These are phyloP conservation scores for Ascochyta pisi DNA, from an alignment of 2,329 filamentous ascomycete genomes.

Conservation along the genomic window DNA sequence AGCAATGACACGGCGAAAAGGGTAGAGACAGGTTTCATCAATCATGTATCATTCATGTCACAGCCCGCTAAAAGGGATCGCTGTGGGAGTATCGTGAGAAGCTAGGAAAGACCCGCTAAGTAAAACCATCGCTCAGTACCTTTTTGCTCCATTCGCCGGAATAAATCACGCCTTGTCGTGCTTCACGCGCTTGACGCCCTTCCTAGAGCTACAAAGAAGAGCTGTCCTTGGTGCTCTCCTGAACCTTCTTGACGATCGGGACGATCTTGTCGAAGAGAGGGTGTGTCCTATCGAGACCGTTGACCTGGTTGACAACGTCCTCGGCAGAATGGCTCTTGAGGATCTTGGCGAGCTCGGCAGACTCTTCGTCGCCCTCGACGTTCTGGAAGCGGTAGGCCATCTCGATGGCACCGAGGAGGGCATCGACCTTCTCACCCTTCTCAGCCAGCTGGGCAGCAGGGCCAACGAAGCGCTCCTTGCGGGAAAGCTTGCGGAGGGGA, in stretches of 20 bases:
- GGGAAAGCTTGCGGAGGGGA: slow-evolving; percentile 88
- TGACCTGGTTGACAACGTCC: slow-evolving; percentile 80
- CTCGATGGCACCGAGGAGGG: slow-evolving; percentile 82
- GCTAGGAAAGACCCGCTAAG: slow-evolving; percentile 20
- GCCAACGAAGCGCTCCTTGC: slow-evolving; percentile 95
- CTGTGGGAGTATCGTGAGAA: slow-evolving; percentile 18
- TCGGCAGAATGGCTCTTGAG: slow-evolving; percentile 76
- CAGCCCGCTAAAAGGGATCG: slow-evolving; percentile 13
- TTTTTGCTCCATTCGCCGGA: slow-evolving; percentile 18
- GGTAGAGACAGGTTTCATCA: not conserved
- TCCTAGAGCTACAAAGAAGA: slow-evolving; percentile 17
- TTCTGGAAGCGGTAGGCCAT: slow-evolving; percentile 96
- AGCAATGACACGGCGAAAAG: not conserved
- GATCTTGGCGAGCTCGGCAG: slow-evolving; percentile 81
- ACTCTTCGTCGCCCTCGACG: slow-evolving; percentile 90
- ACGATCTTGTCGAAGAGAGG: slow-evolving; percentile 79
- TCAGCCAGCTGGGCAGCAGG: slow-evolving; percentile 90
- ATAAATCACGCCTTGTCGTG: slow-evolving; percentile 12
- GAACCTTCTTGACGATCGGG: slow-evolving; percentile 82
- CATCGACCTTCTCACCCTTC: slow-evolving; percentile 73
- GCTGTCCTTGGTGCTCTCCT: slow-evolving; percentile 48
- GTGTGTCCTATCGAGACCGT: slow-evolving; percentile 77
- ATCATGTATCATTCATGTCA: slow-evolving; percentile 18
- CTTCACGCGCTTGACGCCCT: not conserved
- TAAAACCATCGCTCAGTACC: slow-evolving; percentile 17